Conservation (phyloP, 345 rosid genomes). For the Abelmoschus esculentus region DNA sequence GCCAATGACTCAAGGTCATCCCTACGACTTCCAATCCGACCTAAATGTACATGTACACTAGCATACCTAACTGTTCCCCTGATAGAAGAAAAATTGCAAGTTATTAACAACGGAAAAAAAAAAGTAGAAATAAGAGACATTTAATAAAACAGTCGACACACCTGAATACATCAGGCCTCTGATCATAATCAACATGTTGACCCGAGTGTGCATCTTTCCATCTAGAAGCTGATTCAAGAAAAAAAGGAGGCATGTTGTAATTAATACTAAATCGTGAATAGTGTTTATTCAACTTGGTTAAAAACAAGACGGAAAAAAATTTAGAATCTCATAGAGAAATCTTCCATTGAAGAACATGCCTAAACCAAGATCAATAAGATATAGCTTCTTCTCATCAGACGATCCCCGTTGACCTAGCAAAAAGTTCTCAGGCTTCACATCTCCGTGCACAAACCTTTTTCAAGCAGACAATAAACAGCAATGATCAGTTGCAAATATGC, state of each 20-base stretch:
- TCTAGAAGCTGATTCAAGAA: conserved; percentile 61
- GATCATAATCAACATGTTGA: conserved; percentile 86
- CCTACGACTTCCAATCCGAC: conserved; percentile 84
- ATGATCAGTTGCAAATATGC: conserved; percentile 9
- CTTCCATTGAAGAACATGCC: conserved; percentile 34
- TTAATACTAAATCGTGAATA: neutral
- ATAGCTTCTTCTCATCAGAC: conserved; percentile 72
- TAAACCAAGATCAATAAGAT: conserved; percentile 87
- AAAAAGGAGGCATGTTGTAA: conserved; percentile 1
- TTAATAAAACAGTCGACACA: conserved; percentile 16
- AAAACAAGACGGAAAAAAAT: conserved; percentile 6
- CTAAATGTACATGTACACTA: conserved; percentile 93
- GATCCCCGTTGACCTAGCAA: conserved; percentile 88
- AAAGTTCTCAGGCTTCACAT: conserved; percentile 91
- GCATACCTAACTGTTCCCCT: conserved; percentile 98
- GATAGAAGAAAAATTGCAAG: conserved; percentile 21
- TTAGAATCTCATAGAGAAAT: conserved; percentile 1
- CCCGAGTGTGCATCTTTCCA: conserved; percentile 83
- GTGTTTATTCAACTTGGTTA: conserved; percentile 4
- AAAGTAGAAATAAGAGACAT: neutral
- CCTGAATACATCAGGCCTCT: conserved; percentile 96
- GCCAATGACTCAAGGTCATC: conserved; percentile 99
- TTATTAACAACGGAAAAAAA: neutral
- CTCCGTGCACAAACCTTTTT: conserved; percentile 79
- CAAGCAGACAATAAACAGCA: conserved; percentile 12